phyloP scores from a whole-genome alignment of 331 rosid species.

The Phaseolus coccineus region DNA sequence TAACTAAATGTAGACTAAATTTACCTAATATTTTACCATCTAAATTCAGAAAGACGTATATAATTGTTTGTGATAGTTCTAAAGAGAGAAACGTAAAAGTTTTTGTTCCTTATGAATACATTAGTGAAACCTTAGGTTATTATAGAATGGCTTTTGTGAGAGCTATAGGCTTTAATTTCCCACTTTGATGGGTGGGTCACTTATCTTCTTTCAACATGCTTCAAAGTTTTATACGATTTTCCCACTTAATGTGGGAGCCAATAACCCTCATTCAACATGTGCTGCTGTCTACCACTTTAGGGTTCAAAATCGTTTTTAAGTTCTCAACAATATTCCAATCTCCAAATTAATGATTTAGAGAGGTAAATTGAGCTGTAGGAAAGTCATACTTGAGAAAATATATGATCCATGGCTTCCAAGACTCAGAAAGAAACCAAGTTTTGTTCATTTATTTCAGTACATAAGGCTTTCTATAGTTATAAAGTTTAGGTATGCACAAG shows the following conservation, averaged over 20 bases:
- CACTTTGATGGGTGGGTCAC: conserved; percentile 40
- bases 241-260: conserved; percentile 31
- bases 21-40: neutral
- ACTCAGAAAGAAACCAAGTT: neutral
- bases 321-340: conserved; percentile 25
- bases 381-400: neutral
- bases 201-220: conserved; percentile 23
- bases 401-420: neutral
- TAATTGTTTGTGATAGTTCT: neutral
- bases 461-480: neutral
- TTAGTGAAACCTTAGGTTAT: conserved; percentile 5
- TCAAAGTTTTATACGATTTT: conserved; percentile 1
- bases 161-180: conserved; percentile 15
- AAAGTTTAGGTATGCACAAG: neutral
- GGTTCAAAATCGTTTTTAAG: conserved; percentile 4
- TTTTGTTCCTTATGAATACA: neutral
- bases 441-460: conserved; percentile 1
- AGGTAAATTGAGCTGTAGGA: neutral
- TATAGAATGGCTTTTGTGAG: neutral
- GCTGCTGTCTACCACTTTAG: conserved; percentile 16
- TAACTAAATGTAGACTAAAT: neutral
- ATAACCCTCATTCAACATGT: conserved; percentile 33
- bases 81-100: neutral
- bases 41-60: neutral
- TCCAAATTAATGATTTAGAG: conserved; percentile 23